phyloP scores from a whole-genome alignment of 306 rosid species.

The Corylus avellana region DNA sequence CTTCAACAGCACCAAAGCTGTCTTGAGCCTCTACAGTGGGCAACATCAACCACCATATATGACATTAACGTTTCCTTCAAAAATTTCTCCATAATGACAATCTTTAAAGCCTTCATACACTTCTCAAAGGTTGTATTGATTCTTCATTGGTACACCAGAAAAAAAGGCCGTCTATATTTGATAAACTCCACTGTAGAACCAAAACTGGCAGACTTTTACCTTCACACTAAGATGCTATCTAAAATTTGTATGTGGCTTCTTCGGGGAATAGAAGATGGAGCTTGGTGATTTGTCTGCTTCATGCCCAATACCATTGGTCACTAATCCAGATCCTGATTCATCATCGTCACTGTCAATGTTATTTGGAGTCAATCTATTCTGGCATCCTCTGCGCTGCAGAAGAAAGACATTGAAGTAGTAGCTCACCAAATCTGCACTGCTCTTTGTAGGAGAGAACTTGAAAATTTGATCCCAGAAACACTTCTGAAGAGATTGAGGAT shows the following conservation, averaged over 20 bases:
- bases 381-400: constrained; percentile 70
- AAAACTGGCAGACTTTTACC: constrained; percentile 32
- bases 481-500: constrained; percentile 38
- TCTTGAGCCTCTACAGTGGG: constrained; percentile 6
- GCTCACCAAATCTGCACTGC: constrained; percentile 67
- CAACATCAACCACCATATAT: constrained; percentile 10
- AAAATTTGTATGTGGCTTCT: constrained; percentile 38
- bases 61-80: background rate
- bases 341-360: constrained; percentile 74
- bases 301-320: constrained; percentile 41
- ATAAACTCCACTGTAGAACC: constrained; percentile 25
- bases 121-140: background rate
- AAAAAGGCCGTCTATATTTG: constrained; percentile 6
- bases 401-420: constrained; percentile 85
- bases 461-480: constrained; percentile 57
- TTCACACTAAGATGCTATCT: constrained; percentile 22
- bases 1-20: constrained; percentile 19
- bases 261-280: constrained; percentile 48
- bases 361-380: constrained; percentile 68
- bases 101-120: background rate
- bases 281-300: constrained; percentile 34
- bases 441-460: constrained; percentile 54
- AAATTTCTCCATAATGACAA: background rate
- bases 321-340: constrained; percentile 38
- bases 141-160: constrained; percentile 1